A percentile compares a stretch with the other conserved stretches of the same genome.
Evolutionary conservation across 495 filamentous ascomycete species (phyloP).

Genomic region (Annulohypoxylon moriforme): DNA sequence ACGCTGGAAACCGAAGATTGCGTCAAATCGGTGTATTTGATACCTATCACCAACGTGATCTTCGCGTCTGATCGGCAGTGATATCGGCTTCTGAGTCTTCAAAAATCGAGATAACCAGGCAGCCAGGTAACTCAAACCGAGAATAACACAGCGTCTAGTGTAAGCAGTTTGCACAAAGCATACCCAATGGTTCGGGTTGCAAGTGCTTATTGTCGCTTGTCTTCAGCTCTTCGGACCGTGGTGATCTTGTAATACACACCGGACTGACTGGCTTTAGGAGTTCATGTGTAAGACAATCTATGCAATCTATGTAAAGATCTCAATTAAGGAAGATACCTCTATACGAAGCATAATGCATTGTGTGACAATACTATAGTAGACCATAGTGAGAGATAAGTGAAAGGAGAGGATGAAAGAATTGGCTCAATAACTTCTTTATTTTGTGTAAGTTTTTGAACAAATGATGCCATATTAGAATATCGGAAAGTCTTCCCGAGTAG

Average conservation of each 20-base stretch:
- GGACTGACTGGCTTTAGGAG: neutral
- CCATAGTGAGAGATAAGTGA: neutral
- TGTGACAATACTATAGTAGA: neutral
- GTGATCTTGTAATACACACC: slow-evolving; percentile 1
- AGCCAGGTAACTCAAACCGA: neutral
- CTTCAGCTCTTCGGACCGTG: neutral
- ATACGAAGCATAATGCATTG: slow-evolving; percentile 1
- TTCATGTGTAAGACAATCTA: neutral
- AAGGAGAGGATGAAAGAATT: neutral
- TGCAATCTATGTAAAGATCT: neutral
- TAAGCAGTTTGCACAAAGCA: neutral
- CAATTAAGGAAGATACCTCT: neutral
- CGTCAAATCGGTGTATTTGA: slow-evolving; percentile 9
- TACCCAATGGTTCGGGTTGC: neutral
- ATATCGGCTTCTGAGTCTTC: slow-evolving; percentile 24
- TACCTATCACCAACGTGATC: slow-evolving; percentile 14
- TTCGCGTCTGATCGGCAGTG: slow-evolving; percentile 30
- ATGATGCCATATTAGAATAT: slow-evolving; percentile 6
- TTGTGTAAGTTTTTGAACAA: neutral
- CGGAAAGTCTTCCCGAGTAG: neutral
- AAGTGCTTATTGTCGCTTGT: neutral
- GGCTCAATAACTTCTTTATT: neutral
- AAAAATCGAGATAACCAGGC: neutral
- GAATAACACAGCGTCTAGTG: neutral
- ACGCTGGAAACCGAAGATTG: neutral